A percentile compares a stretch with the other conserved stretches of the same genome.
phyloP scores from a whole-genome alignment of 768 basidiomycete genomes.

The Mrakia frigida region DNA sequence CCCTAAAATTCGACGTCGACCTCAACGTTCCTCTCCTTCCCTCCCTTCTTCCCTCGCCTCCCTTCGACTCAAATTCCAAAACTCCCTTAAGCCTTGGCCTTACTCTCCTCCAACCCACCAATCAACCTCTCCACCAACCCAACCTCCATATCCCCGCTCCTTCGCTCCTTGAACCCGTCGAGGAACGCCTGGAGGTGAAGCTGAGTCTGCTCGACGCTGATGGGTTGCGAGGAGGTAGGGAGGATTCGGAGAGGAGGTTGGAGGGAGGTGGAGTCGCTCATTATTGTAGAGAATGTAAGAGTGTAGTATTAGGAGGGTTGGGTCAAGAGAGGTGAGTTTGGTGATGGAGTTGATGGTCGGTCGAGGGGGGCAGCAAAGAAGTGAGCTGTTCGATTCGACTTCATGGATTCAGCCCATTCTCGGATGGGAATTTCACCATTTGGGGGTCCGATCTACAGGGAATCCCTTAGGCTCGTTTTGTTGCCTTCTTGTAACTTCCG shows the following conservation, averaged over 20 bases:
- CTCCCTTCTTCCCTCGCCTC: neutral
- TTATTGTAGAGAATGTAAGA: neutral
- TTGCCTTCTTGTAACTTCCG: neutral
- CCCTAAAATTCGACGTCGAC: too few relatives aligned
- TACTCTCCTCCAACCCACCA: neutral
- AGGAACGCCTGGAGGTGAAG: conserved; percentile 19
- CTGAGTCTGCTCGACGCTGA: conserved; percentile 12
- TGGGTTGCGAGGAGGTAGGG: neutral
- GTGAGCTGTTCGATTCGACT: too few relatives aligned
- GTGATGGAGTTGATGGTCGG: neutral
- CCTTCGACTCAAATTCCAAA: neutral
- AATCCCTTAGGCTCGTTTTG: neutral
- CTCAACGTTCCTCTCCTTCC: neutral
- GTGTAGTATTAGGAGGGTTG: neutral
- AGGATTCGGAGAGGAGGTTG: conserved; percentile 23
- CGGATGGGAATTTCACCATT: too few relatives aligned
- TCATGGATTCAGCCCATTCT: too few relatives aligned
- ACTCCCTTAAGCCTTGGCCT: neutral
- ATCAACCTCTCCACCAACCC: conserved; percentile 20
- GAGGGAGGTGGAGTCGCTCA: neutral
- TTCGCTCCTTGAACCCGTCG: conserved; percentile 10
- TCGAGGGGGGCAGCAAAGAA: too few relatives aligned
- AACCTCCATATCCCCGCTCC: conserved; percentile 26
- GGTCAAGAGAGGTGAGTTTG: neutral
- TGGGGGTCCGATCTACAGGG: neutral